These are phyloP conservation scores for Trichoderma citrinoviride DNA, from an alignment of 2,329 filamentous ascomycete species.

Conservation along the genomic window DNA sequence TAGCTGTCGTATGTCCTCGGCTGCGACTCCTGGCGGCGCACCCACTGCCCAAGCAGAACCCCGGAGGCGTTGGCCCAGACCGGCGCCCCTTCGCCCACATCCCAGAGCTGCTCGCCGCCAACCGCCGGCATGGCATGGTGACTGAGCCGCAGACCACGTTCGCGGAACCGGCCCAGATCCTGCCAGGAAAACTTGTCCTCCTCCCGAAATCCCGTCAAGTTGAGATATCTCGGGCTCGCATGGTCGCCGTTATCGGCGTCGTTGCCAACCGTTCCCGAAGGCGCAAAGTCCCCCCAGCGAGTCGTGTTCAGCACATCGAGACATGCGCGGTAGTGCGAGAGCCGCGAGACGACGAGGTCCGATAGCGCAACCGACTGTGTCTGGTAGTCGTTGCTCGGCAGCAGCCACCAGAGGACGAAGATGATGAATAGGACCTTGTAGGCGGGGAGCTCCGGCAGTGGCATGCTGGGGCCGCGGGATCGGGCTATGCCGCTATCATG, in stretches of 20 bases:
- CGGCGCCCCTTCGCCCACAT: conserved; percentile 39
- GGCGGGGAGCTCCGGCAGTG: conserved; percentile 44
- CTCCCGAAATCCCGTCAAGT: conserved; percentile 73
- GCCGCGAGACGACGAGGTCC: conserved; percentile 43
- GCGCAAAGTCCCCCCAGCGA: conserved; percentile 59
- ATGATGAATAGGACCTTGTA: conserved; percentile 33
- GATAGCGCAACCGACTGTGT: conserved; percentile 36
- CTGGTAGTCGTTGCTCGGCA: conserved; percentile 38
- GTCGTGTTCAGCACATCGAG: conserved; percentile 55
- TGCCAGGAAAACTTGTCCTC: conserved; percentile 78
- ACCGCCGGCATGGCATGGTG: conserved; percentile 48
- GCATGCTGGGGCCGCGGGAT: conserved; percentile 38
- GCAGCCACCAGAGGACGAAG: conserved; percentile 41
- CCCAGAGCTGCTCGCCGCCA: conserved; percentile 43
- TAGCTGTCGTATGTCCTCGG: conserved; percentile 47
- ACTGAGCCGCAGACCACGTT: conserved; percentile 62
- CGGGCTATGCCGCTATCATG: conserved; percentile 22
- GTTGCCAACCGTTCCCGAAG: conserved; percentile 30
- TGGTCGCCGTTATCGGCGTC: conserved; percentile 13
- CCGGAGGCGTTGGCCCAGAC: conserved; percentile 80
- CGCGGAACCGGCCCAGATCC: conserved; percentile 63
- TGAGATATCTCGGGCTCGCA: conserved; percentile 50
- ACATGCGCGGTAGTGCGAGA: conserved; percentile 51
- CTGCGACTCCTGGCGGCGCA: conserved; percentile 53
- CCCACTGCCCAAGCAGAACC: conserved; percentile 73